Evolutionary conservation across 1,139 yeast species (phyloP).

Genomic region (Dujonia santamariae): DNA sequence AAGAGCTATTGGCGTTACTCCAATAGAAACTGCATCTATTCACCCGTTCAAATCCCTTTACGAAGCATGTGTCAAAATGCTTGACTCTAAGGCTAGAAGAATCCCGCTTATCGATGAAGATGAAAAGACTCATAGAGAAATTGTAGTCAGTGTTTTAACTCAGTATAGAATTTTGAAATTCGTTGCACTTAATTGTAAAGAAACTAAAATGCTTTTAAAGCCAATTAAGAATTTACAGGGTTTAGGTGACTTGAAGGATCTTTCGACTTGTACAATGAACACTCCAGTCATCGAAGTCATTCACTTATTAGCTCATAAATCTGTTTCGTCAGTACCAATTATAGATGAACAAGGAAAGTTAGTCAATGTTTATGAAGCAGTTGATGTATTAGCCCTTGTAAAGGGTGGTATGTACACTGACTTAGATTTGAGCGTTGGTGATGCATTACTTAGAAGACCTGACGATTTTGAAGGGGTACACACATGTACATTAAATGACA

Average conservation of each 20-base stretch:
- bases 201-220: constrained; percentile 77
- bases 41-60: constrained; percentile 89
- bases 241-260: constrained; percentile 56
- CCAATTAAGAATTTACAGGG: constrained; percentile 67
- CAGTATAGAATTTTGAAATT: constrained; percentile 95
- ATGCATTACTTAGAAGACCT: constrained; percentile 89
- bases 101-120: constrained; percentile 94
- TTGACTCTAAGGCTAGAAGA: constrained; percentile 85
- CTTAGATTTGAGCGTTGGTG: constrained; percentile 88
- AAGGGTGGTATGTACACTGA: constrained; percentile 95
- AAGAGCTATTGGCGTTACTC: constrained; percentile 82
- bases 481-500: constrained; percentile 87
- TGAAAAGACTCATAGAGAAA: constrained; percentile 88
- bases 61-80: constrained; percentile 93
- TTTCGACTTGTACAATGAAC: constrained; percentile 82
- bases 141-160: constrained; percentile 91
- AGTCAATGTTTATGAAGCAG: constrained; percentile 92
- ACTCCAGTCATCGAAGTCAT: constrained; percentile 96
- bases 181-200: constrained; percentile 94
- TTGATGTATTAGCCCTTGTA: constrained; percentile 87
- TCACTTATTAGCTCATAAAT: constrained; percentile 70
- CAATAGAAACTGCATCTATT: constrained; percentile 82
- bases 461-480: constrained; percentile 98
- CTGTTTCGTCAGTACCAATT: constrained; percentile 91
- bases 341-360: constrained; percentile 74